Evolutionary conservation across 1,284 basidiomycete genomes (phyloP).

Genomic region (Somion occarium): DNA sequence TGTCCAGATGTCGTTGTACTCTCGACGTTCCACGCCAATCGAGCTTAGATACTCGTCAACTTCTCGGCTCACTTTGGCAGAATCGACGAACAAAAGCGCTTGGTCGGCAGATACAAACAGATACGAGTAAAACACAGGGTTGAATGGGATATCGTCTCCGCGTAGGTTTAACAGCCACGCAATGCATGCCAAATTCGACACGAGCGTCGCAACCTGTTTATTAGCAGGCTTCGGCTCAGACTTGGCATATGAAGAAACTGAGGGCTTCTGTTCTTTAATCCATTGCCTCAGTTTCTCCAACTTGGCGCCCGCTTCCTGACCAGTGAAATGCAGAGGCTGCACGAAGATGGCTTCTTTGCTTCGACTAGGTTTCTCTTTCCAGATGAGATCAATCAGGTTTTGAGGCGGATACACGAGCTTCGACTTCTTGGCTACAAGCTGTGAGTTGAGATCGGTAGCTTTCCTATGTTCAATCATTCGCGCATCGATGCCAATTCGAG

Average conservation of each 20-base stretch:
- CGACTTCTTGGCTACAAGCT: conserved; percentile 47
- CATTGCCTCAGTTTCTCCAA: conserved; percentile 54
- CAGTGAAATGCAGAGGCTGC: conserved; percentile 74
- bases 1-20: conserved; percentile 82
- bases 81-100: conserved; percentile 68
- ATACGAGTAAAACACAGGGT: conserved; percentile 86
- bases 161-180: conserved; percentile 84
- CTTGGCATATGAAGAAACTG: conserved; percentile 52
- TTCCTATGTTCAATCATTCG: conserved; percentile 79
- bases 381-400: conserved; percentile 86
- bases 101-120: conserved; percentile 63
- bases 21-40: conserved; percentile 53
- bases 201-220: conserved; percentile 59
- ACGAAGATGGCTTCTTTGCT: conserved; percentile 68
- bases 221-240: conserved; percentile 53
- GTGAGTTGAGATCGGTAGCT: conserved; percentile 53
- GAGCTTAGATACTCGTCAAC: conserved; percentile 54
- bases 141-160: conserved; percentile 82
- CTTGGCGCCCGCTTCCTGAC: conserved; percentile 54
- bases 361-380: conserved; percentile 70
- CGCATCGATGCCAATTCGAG: conserved; percentile 83
- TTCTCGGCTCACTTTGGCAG: conserved; percentile 50
- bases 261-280: conserved; percentile 55
- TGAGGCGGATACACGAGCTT: conserved; percentile 66
- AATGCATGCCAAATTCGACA: conserved; percentile 53